Conservation (phyloP, 805 yeast genomes). For the Maudiozyma serrabonitensis region DNA sequence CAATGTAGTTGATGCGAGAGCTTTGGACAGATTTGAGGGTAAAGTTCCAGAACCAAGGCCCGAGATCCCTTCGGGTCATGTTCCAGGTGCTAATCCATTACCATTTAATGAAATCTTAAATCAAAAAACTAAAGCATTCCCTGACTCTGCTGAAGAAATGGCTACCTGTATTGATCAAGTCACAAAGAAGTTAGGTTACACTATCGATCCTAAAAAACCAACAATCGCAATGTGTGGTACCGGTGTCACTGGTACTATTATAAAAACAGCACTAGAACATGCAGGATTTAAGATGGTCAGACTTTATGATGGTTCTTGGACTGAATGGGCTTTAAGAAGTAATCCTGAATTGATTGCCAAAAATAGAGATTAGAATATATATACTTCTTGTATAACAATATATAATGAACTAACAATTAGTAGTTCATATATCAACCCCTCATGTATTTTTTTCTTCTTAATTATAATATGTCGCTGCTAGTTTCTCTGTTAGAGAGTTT, state of each 20-base stretch:
- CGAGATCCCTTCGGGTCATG: slow-evolving; percentile 82
- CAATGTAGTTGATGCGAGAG: slow-evolving; percentile 73
- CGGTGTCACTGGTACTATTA: slow-evolving; percentile 88
- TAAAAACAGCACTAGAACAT: slow-evolving; percentile 63
- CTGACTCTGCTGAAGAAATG: slow-evolving; percentile 26
- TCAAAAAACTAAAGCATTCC: slow-evolving; percentile 36
- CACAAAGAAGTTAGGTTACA: slow-evolving; percentile 34
- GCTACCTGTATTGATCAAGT: slow-evolving; percentile 37
- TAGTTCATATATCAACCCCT: too few species aligned
- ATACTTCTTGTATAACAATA: neutral
- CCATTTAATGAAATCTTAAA: slow-evolving; percentile 63
- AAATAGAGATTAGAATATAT: slow-evolving; percentile 11
- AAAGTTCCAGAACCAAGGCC: slow-evolving; percentile 80
- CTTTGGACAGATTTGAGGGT: slow-evolving; percentile 67
- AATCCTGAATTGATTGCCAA: slow-evolving; percentile 16
- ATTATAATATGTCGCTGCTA: too few species aligned
- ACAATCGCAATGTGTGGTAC: slow-evolving; percentile 89
- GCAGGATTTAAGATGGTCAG: slow-evolving; percentile 40
- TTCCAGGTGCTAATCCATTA: slow-evolving; percentile 67
- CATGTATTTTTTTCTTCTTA: too few species aligned
- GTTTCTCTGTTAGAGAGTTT: too few species aligned
- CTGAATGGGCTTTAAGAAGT: slow-evolving; percentile 30
- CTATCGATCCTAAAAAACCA: slow-evolving; percentile 41
- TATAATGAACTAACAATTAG: too few species aligned
- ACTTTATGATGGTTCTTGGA: slow-evolving; percentile 84